Percentiles rank a stretch among this genome's conserved stretches.
phyloP scores from a whole-genome alignment of 345 rosid genomes.

The Microcos paniculata region DNA sequence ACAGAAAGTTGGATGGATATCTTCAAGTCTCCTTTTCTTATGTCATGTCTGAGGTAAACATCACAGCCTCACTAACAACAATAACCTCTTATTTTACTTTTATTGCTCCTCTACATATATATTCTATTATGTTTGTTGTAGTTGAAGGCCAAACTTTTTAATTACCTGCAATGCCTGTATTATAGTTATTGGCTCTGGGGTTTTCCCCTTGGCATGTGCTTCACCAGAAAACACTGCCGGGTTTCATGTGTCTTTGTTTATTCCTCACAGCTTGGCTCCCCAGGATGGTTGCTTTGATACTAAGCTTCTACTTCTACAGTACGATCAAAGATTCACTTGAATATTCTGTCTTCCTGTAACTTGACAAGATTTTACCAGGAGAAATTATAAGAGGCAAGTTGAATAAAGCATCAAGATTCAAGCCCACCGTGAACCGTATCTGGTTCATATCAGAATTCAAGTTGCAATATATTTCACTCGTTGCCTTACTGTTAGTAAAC shows the following conservation, averaged over 20 bases:
- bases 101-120: background rate
- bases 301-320: background rate
- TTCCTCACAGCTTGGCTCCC: constrained; percentile 13
- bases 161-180: constrained; percentile 5
- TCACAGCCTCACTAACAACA: background rate
- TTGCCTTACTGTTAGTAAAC: background rate
- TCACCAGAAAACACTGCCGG: constrained; percentile 11
- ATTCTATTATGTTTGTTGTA: background rate
- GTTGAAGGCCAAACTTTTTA: background rate
- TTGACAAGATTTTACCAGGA: background rate
- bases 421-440: background rate
- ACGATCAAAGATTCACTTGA: background rate
- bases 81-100: background rate
- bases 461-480: background rate
- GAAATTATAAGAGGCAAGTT: background rate
- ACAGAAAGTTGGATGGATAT: background rate
- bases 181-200: background rate
- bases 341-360: background rate
- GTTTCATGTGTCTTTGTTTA: constrained; percentile 2
- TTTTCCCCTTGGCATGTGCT: constrained; percentile 16
- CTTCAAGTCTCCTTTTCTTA: background rate
- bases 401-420: background rate
- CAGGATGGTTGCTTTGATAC: background rate
- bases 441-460: background rate
- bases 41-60: background rate